Evolutionary conservation across 495 filamentous ascomycete genomes (phyloP), one percentile per base, ranked within the genome.

Genomic region (Penicillium angulare): DNA sequence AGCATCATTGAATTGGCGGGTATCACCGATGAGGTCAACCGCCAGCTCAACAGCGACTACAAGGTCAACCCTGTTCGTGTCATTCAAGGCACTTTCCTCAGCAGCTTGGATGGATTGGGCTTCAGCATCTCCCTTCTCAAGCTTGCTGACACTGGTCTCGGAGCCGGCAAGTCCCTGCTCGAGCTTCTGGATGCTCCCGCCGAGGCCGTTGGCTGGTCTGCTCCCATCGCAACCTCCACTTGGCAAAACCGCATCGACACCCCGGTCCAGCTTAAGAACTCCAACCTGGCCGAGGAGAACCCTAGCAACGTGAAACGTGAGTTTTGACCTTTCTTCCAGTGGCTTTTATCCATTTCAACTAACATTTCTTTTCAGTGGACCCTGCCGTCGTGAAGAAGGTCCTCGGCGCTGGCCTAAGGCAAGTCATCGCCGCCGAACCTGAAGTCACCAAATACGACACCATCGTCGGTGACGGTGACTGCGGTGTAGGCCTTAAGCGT

Each of bases 391-490:
- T 89, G 12, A 82, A 79, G 57, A 74, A 76, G 29, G 78, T 78
- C 8, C 72, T 97, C 6, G 70, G 69, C n/a, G 65, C 77, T n/a
- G 92, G 80, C 2, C 75, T 97, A 12, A 70, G 87, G 43, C 74
- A 75, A 35, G 65, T 97, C 36, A 87, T 97, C 51, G 77, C 72
- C 0, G 88, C 82, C 1, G 93, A 98, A 61, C 83, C 88, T 3
- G 83, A 91, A 47, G 80, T 97, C 22, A 97, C 95, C 7, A 84
- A 78, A 47, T 97, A 85, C 64, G 93, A 98, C 63, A 95, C 90
- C 1, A 81, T 95, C 21, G 90, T 96, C 42, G 93, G 93, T 41
- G 93, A 98, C 65, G 93, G 93, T 34, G 93, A 98, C 71, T 98
- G 93, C 67, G 93, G 93, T 1, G 85, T 90, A 23, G 90, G 90